These are phyloP conservation scores for Hymenochaete sp. DNA, from an alignment of 1,284 basidiomycete species.

Conservation along the genomic window DNA sequence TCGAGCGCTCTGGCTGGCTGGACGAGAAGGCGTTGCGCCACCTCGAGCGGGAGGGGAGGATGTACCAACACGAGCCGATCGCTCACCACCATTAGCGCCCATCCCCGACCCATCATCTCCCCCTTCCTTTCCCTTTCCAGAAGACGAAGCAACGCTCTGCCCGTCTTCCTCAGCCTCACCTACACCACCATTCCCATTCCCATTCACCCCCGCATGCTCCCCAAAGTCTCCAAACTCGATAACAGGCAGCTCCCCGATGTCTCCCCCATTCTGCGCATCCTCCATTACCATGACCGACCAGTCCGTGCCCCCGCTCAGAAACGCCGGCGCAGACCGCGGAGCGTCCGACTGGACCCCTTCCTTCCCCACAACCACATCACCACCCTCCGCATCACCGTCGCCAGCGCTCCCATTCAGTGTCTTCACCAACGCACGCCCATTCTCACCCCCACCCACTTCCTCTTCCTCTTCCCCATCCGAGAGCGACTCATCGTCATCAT, in stretches of 20 bases:
- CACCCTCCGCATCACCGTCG: not conserved
- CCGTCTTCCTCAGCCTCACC: not conserved
- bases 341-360: constrained; percentile 24
- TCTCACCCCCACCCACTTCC: constrained; percentile 44
- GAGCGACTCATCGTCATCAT: constrained; percentile 48
- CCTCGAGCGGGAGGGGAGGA: not conserved
- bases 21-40: constrained; percentile 25
- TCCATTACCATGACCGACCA: constrained; percentile 84
- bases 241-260: constrained; percentile 66
- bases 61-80: constrained; percentile 5
- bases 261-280: constrained; percentile 45
- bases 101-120: not conserved
- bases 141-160: constrained; percentile 18
- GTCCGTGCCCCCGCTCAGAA: constrained; percentile 44
- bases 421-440: constrained; percentile 9
- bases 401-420: constrained; percentile 7
- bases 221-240: constrained; percentile 70
- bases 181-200: not conserved
- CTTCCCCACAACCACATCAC: too few relatives aligned
- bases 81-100: constrained; percentile 5
- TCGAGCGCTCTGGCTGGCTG: constrained; percentile 50
- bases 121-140: constrained; percentile 27
- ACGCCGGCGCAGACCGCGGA: constrained; percentile 33
- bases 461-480: constrained; percentile 57
- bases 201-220: constrained; percentile 28